A percentile compares a stretch with the other conserved stretches of the same genome.
Conservation (phyloP, 768 basidiomycete species). For the Amanita fuliginea region DNA sequence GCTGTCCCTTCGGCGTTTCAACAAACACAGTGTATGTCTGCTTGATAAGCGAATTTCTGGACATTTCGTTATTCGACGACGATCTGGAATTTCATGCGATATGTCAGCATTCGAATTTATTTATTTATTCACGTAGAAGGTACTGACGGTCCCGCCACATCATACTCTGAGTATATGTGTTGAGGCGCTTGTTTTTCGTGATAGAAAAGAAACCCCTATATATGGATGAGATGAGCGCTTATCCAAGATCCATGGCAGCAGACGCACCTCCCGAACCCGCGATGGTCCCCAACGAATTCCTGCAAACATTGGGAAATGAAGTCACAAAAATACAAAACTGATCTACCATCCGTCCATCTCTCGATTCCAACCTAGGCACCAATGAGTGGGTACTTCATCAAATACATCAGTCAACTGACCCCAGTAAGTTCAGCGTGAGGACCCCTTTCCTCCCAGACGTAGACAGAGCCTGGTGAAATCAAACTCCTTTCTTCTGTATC, state of each 20-base stretch:
- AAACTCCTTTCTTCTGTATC: constrained; percentile 66
- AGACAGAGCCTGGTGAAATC: constrained; percentile 66
- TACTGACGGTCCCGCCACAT: constrained; percentile 17
- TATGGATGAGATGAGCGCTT: background rate
- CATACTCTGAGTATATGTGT: constrained; percentile 39
- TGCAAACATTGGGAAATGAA: constrained; percentile 11
- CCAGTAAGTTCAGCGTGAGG: constrained; percentile 64
- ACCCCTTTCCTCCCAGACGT: constrained; percentile 79
- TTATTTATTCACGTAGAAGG: background rate
- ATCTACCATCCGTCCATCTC: constrained; percentile 67
- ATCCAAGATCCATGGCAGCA: background rate
- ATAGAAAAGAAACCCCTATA: constrained; percentile 73
- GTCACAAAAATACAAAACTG: background rate
- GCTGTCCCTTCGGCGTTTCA: constrained; percentile 51
- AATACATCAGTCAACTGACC: constrained; percentile 25
- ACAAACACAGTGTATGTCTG: constrained; percentile 78
- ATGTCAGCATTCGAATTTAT: background rate
- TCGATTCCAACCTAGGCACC: constrained; percentile 58
- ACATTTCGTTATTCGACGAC: constrained; percentile 19
- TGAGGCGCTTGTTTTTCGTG: constrained; percentile 57
- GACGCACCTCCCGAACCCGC: constrained; percentile 58
- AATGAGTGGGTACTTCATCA: constrained; percentile 6
- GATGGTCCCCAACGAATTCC: constrained; percentile 73
- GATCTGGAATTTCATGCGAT: constrained; percentile 11
- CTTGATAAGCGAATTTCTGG: constrained; percentile 46